Base-by-base conservation (phyloP, 1,139 yeast species). In the Diutina pseudorugosa region DNA sequence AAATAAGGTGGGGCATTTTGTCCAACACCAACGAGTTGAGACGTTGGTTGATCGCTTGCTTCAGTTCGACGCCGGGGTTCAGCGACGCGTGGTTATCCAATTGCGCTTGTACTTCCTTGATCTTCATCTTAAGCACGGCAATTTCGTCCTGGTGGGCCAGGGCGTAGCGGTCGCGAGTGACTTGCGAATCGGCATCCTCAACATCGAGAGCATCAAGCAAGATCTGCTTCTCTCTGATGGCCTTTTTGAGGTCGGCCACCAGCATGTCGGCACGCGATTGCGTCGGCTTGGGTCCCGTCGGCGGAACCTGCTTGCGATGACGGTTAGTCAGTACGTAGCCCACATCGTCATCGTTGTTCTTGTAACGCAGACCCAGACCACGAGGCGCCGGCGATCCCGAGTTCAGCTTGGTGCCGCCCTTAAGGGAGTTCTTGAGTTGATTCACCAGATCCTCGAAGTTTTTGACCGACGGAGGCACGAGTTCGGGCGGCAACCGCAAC, bases 381-480 rank as follows among this genome's bases (percentile, higher is more conserved):
- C 60, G 51, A 2, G 57, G 47, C 1, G 53, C 50, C 21, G 44
- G 18, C 16, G 51, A 47, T 2, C 25, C 9, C 7, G 30, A n/a
- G 16, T 20, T 16, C 47, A 54, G 53, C 51, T 54, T 55, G 25
- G 53, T 52, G 3, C 73, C 70, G 18, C 71, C 68, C 57, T 72
- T 74, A 60, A 77, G 71, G 1, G 20, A n/a, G 27, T 45, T 69
- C 58, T 71, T 71, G 60, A 76, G 64, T 11, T 70, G 55, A 54
- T 73, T 73, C 64, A 74, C 67, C 1, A 77, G 69, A 51, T 74
- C 78, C 55, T 71, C 76, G 51, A 74, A 65, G 53, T 68, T 80
- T 62, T 81, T 82, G 42, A 87, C 80, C n/a, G 96, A 87, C 2
- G 95, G 85, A 8, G 93, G 93, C 45, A 84, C 73, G 58, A 85